A percentile compares a stretch with the other conserved stretches of the same genome.
phyloP scores from a whole-genome alignment of 148 eudicot species.

The Nepenthes gracilis region DNA sequence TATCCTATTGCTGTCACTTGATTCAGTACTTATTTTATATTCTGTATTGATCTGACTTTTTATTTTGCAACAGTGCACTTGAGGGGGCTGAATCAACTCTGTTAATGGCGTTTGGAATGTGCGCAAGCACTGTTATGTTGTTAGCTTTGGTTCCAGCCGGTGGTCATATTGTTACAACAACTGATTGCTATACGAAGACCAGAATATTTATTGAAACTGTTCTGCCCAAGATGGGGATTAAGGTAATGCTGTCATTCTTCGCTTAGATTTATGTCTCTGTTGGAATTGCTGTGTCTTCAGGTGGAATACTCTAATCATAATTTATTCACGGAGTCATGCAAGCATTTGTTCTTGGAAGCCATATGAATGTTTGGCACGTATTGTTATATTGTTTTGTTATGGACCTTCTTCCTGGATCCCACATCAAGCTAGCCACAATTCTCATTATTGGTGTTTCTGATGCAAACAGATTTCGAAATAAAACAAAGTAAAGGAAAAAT shows the following conservation, averaged over 20 bases:
- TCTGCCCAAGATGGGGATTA: slow-evolving; percentile 90
- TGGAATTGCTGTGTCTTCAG: neutral
- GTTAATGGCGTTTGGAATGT: slow-evolving; percentile 90
- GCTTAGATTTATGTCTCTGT: neutral
- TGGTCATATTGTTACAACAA: slow-evolving; percentile 86
- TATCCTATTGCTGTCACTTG: neutral
- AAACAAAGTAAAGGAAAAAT: no score
- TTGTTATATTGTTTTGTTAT: no score
- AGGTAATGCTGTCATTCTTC: slow-evolving; percentile 26
- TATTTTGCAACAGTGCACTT: slow-evolving; percentile 52
- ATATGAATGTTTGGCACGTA: no score
- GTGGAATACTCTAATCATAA: no score
- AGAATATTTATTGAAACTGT: slow-evolving; percentile 74
- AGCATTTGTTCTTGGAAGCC: no score
- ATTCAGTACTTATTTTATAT: neutral
- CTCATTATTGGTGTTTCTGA: no score
- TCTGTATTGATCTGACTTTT: neutral
- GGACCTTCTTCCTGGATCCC: no score
- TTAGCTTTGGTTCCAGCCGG: slow-evolving; percentile 91
- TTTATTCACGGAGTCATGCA: no score
- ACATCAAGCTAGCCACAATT: no score
- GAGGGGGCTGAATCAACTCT: slow-evolving; percentile 94
- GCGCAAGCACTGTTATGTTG: slow-evolving; percentile 79
- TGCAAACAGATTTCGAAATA: no score
- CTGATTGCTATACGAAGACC: slow-evolving; percentile 87